Evolutionary conservation across 805 yeast genomes (phyloP).

Genomic region (Metschnikowia borealis): DNA sequence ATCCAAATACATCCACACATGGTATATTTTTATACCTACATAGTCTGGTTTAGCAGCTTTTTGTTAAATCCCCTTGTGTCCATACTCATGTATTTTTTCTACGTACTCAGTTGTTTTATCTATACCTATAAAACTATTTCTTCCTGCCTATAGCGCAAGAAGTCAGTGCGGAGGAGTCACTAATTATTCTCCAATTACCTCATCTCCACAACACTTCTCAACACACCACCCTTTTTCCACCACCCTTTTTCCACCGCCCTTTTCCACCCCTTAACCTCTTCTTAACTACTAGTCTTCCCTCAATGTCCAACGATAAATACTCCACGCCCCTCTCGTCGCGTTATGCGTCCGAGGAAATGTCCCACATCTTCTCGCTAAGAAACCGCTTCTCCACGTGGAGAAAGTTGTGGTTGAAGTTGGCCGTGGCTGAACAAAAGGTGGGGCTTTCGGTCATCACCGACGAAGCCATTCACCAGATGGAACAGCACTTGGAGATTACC

Average conservation of each 20-base stretch:
- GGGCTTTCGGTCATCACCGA: constrained; percentile 84
- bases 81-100: no score
- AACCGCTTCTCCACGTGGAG: constrained; percentile 98
- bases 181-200: no score
- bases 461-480: constrained; percentile 87
- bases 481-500: constrained; percentile 70
- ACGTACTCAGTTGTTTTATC: no score
- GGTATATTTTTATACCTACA: no score
- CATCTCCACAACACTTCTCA: no score
- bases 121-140: no score
- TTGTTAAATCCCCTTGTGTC: no score
- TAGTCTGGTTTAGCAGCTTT: no score
- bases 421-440: constrained; percentile 90
- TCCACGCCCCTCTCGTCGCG: constrained; percentile 92
- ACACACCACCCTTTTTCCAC: no score
- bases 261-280: neutral
- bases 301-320: constrained; percentile 63
- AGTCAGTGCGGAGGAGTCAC: no score
- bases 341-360: constrained; percentile 98
- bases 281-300: neutral
- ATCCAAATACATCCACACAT: no score
- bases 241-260: neutral
- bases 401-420: constrained; percentile 91
- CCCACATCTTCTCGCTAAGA: constrained; percentile 83
- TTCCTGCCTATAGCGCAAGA: no score